These are phyloP conservation scores for Inga laurina DNA, from an alignment of 306 rosid genomes.

Conservation along the genomic window DNA sequence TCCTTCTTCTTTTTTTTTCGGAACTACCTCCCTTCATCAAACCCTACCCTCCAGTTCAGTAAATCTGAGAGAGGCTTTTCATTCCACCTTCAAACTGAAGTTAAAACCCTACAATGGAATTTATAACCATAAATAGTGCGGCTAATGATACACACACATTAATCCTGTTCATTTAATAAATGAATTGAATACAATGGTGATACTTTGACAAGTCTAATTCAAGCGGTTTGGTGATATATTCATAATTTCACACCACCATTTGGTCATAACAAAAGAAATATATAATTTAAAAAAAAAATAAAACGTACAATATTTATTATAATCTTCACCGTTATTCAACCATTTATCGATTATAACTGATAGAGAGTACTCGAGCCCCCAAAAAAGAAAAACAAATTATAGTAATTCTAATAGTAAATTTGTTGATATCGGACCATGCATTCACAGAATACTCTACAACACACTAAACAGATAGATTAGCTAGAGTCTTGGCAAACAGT, in stretches of 20 bases:
- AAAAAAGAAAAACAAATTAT: no score
- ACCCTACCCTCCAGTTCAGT: neutral
- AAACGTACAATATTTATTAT: neutral
- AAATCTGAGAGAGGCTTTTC: no score
- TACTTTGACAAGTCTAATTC: neutral
- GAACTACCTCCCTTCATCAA: no score
- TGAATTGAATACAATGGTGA: neutral
- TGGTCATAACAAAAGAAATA: neutral
- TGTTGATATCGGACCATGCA: neutral
- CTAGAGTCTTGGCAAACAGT: neutral
- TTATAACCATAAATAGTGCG: neutral
- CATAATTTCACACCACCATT: neutral
- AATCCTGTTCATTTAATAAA: neutral
- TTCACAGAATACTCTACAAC: neutral
- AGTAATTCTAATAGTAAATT: neutral
- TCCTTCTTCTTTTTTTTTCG: no score
- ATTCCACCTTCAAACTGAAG: no score
- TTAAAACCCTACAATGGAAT: neutral
- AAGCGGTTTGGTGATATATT: neutral
- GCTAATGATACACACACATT: no score
- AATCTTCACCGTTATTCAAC: neutral
- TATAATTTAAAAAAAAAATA: no score
- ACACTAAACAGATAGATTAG: neutral
- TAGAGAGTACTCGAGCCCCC: neutral
- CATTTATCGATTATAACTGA: neutral